A percentile compares a stretch with the other conserved stretches of the same genome.
These are phyloP conservation scores for Schoenoplectus triqueter DNA, from an alignment of 202 grass and related monocot genomes.

Conservation along the genomic window DNA sequence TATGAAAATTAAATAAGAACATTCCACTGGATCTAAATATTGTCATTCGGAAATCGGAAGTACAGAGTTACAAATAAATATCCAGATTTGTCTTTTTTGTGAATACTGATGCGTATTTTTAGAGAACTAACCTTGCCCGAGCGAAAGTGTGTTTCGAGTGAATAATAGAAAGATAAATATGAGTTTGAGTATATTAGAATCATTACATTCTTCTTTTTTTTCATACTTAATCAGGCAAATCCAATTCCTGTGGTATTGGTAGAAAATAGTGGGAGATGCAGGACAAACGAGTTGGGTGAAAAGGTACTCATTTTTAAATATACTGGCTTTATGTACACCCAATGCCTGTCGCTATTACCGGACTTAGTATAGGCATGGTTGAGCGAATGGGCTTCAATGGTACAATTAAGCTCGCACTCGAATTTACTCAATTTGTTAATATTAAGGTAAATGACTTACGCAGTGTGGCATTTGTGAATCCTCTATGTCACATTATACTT, in stretches of 20 bases:
- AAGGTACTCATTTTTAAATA: conserved; percentile 58
- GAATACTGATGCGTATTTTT: background rate
- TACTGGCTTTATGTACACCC: conserved; percentile 22
- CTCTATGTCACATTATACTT: background rate
- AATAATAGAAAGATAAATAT: conserved; percentile 24
- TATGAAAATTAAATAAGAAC: background rate
- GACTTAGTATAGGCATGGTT: background rate
- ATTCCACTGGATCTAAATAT: background rate
- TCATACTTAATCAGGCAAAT: conserved; percentile 53
- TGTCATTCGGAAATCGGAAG: background rate
- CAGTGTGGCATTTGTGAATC: conserved; percentile 5
- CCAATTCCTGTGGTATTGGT: conserved; percentile 72
- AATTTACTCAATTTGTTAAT: background rate
- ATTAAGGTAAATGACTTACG: background rate
- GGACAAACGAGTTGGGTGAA: conserved; percentile 73
- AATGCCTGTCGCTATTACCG: background rate
- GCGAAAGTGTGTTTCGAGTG: background rate
- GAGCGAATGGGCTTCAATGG: background rate
- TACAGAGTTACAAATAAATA: background rate
- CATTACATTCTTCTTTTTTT: conserved; percentile 1
- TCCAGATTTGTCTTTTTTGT: background rate
- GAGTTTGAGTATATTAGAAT: background rate
- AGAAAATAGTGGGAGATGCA: conserved; percentile 95
- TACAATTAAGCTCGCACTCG: background rate
- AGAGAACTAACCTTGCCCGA: background rate